Conservation (phyloP, 1,284 basidiomycete genomes). For the Porodaedalea pini region DNA sequence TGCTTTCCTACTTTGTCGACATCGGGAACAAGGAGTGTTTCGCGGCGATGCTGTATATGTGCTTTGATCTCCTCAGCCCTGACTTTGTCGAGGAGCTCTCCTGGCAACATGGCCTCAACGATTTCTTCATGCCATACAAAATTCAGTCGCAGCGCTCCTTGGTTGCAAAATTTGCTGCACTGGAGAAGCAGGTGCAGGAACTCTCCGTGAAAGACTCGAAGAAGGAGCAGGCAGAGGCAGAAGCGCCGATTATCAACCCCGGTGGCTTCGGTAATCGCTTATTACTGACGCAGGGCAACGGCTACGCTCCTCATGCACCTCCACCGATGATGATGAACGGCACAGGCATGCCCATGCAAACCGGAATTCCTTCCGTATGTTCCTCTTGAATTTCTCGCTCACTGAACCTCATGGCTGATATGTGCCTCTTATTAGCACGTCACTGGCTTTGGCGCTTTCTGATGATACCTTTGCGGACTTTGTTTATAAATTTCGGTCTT, state of each 20-base stretch:
- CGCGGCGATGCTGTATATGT: slow-evolving; percentile 84
- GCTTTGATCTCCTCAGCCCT: slow-evolving; percentile 89
- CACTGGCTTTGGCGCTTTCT: slow-evolving; percentile 24
- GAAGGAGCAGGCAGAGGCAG: slow-evolving; percentile 82
- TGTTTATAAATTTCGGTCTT: slow-evolving; percentile 17
- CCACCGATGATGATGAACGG: slow-evolving; percentile 41
- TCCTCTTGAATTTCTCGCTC: neutral
- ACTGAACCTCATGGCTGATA: neutral
- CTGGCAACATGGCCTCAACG: slow-evolving; percentile 93
- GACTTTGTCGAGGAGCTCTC: slow-evolving; percentile 93
- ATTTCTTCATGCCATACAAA: slow-evolving; percentile 95
- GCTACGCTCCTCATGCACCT: slow-evolving; percentile 46
- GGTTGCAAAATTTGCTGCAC: slow-evolving; percentile 55
- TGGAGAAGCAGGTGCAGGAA: slow-evolving; percentile 85
- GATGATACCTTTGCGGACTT: slow-evolving; percentile 16
- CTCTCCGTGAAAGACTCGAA: slow-evolving; percentile 76
- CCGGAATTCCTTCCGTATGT: slow-evolving; percentile 32
- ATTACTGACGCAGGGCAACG: slow-evolving; percentile 67
- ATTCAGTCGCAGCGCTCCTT: slow-evolving; percentile 82
- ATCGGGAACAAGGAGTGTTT: slow-evolving; percentile 99
- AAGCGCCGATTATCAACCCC: slow-evolving; percentile 81
- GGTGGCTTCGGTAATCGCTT: slow-evolving; percentile 56
- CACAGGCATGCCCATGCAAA: slow-evolving; percentile 34
- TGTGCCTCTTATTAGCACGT: slow-evolving; percentile 11
- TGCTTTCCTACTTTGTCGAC: slow-evolving; percentile 91